A percentile compares a stretch with the other conserved stretches of the same genome.
Evolutionary conservation across 1,284 basidiomycete species (phyloP).

Genomic region (Lentinula novae-zelandiae): DNA sequence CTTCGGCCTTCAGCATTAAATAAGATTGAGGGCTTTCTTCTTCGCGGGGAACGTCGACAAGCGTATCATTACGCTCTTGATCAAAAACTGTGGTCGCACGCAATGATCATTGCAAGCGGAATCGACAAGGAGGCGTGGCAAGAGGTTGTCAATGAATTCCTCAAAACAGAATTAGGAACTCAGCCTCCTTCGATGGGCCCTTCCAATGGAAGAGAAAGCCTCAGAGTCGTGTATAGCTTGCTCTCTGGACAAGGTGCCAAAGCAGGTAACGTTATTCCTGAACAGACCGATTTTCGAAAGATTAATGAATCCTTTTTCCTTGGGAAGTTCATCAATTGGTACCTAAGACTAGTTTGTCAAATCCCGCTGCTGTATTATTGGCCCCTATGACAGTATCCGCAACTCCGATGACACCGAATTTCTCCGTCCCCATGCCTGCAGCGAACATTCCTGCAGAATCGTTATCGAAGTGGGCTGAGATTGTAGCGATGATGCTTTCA

Average conservation of each 20-base stretch:
- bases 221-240: constrained; percentile 83
- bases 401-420: constrained; percentile 66
- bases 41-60: constrained; percentile 81
- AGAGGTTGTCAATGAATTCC: constrained; percentile 85
- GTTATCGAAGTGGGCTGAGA: constrained; percentile 82
- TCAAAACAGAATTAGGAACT: constrained; percentile 71
- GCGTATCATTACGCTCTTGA: constrained; percentile 90
- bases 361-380: constrained; percentile 32
- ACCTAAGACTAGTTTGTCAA: constrained; percentile 54
- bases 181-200: constrained; percentile 20
- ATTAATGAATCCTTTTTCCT: constrained; percentile 1
- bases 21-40: constrained; percentile 74
- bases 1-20: constrained; percentile 64
- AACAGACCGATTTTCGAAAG: neutral
- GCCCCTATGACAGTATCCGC: constrained; percentile 35
- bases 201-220: constrained; percentile 58
- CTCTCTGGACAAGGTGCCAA: constrained; percentile 81
- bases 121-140: constrained; percentile 94
- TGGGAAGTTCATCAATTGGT: constrained; percentile 72
- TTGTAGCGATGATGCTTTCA: constrained; percentile 79
- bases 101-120: constrained; percentile 91
- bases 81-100: constrained; percentile 92
- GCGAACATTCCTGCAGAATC: constrained; percentile 52
- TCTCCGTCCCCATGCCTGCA: constrained; percentile 39
- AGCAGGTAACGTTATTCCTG: constrained; percentile 49